These are phyloP conservation scores for Phaeoacremonium minimum DNA, from an alignment of 2,329 filamentous ascomycete genomes.

Conservation along the genomic window DNA sequence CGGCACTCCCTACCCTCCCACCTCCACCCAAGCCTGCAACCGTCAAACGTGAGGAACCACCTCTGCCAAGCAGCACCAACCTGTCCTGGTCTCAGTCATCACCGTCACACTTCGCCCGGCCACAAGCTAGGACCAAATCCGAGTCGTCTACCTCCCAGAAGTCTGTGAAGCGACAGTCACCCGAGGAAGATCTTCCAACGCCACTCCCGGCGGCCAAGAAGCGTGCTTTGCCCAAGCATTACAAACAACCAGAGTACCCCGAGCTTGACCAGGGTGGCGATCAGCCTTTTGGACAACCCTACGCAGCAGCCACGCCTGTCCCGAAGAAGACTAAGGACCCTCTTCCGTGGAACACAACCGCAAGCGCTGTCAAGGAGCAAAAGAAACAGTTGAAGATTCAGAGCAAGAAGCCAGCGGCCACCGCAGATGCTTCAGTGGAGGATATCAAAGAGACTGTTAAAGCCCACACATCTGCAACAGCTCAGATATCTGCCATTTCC, in stretches of 20 bases:
- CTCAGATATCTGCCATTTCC: constrained; percentile 53
- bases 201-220: constrained; percentile 47
- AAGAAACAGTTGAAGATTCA: constrained; percentile 69
- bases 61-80: constrained; percentile 21
- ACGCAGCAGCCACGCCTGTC: constrained; percentile 24
- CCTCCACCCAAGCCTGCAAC: constrained; percentile 14
- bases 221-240: constrained; percentile 57
- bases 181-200: constrained; percentile 21
- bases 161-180: constrained; percentile 37
- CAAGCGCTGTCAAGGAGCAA: constrained; percentile 71
- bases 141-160: constrained; percentile 10
- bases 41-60: constrained; percentile 18
- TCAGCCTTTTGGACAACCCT: constrained; percentile 19
- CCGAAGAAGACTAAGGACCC: constrained; percentile 25
- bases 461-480: constrained; percentile 19
- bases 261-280: constrained; percentile 25
- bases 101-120: constrained; percentile 38
- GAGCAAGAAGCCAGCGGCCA: constrained; percentile 42
- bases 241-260: constrained; percentile 18
- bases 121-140: constrained; percentile 14
- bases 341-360: constrained; percentile 67
- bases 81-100: constrained; percentile 73
- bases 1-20: constrained; percentile 35
- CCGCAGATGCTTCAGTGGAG: constrained; percentile 35
- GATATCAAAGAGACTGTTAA: constrained; percentile 38